These are phyloP conservation scores for Chaetomium tenue DNA, from an alignment of 495 filamentous ascomycete species.

Conservation along the genomic window DNA sequence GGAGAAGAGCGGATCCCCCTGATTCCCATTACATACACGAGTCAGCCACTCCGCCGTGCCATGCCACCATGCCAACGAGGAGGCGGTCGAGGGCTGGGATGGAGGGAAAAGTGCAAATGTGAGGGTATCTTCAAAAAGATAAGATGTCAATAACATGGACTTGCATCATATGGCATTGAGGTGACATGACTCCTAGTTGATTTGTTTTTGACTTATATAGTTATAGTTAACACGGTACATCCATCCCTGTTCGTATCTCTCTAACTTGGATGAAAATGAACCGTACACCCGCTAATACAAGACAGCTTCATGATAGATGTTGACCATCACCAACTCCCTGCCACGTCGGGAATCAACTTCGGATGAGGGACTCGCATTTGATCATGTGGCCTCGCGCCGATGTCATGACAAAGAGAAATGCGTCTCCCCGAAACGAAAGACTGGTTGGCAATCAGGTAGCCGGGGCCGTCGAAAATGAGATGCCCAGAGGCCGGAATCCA, in stretches of 20 bases:
- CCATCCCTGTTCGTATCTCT: too few species aligned
- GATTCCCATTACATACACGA: slow-evolving; percentile 29
- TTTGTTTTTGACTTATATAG: too few species aligned
- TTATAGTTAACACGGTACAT: too few species aligned
- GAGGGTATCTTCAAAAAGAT: too few species aligned
- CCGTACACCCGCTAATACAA: too few species aligned
- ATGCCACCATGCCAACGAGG: neutral
- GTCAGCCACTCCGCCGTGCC: neutral
- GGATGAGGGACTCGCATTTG: neutral
- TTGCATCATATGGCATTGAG: too few species aligned
- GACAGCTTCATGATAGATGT: too few species aligned
- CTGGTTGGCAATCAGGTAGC: slow-evolving; percentile 1
- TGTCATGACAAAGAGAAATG: slow-evolving; percentile 37
- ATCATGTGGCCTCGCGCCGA: slow-evolving; percentile 5
- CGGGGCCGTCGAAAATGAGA: slow-evolving; percentile 10
- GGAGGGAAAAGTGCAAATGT: too few species aligned
- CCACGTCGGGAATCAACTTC: neutral
- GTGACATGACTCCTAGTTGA: too few species aligned
- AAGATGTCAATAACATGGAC: neutral
- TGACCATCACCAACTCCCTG: neutral
- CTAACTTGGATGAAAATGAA: too few species aligned
- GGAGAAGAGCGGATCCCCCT: slow-evolving; percentile 15
- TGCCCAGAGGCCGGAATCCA: slow-evolving; percentile 56
- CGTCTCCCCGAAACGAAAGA: neutral
- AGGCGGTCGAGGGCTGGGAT: neutral